Conservation (phyloP, 352 stramenopile genomes). For the Phytophthora podocarpi region DNA sequence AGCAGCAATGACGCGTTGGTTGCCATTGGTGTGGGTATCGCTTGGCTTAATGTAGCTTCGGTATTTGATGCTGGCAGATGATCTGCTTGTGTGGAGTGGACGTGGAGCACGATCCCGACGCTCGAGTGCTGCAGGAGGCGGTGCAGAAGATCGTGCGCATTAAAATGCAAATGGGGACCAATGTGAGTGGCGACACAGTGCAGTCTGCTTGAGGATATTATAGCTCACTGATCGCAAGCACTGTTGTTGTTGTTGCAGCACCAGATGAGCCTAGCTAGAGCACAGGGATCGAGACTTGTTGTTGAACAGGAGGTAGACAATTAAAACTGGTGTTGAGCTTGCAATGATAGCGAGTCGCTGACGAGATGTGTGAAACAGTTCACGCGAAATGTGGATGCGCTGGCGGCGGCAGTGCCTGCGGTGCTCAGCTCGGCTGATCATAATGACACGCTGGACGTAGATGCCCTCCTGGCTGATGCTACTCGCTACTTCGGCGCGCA, state of each 20-base stretch:
- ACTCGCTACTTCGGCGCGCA: slow-evolving; percentile 35
- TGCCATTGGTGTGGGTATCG: too few species aligned
- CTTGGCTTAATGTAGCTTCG: not conserved
- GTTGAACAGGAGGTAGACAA: slow-evolving; percentile 43
- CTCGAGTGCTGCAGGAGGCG: slow-evolving; percentile 34
- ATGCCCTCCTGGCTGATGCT: slow-evolving; percentile 41
- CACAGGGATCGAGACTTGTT: slow-evolving; percentile 25
- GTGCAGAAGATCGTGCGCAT: slow-evolving; percentile 52
- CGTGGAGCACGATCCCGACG: slow-evolving; percentile 20
- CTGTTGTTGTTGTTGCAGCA: slow-evolving; percentile 33
- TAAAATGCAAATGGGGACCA: slow-evolving; percentile 55
- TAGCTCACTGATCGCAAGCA: not conserved
- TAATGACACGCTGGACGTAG: slow-evolving; percentile 28
- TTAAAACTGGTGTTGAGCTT: not conserved
- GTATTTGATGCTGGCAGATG: slow-evolving; percentile 32
- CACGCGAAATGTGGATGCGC: slow-evolving; percentile 30
- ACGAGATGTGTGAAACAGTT: slow-evolving; percentile 32
- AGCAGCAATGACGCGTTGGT: not conserved
- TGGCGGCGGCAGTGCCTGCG: slow-evolving; percentile 33
- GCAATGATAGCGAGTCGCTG: not conserved
- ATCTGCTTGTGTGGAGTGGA: slow-evolving; percentile 52
- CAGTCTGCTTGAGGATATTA: not conserved
- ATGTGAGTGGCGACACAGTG: slow-evolving; percentile 27
- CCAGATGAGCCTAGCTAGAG: slow-evolving; percentile 41
- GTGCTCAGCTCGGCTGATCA: slow-evolving; percentile 5